Evolutionary conservation across 345 rosid genomes (phyloP).

Genomic region (Schrenkiella parvula): DNA sequence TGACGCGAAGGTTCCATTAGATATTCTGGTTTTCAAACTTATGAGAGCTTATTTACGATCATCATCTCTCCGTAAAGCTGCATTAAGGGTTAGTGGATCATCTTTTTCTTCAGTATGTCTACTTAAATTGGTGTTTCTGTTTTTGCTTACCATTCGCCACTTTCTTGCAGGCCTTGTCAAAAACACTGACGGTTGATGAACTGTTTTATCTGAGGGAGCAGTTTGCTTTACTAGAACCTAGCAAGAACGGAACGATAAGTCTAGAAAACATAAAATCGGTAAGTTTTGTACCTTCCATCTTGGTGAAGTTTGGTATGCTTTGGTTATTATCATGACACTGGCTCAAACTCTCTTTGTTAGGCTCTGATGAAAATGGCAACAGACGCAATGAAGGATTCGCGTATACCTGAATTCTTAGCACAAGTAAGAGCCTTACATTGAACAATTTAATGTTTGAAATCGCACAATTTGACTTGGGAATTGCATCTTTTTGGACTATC

Average conservation of each 20-base stretch:
- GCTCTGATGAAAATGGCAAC: constrained; percentile 83
- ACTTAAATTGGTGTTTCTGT: neutral
- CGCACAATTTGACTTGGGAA: neutral
- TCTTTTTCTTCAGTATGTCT: neutral
- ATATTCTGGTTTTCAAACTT: constrained; percentile 69
- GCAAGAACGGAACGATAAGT: constrained; percentile 67
- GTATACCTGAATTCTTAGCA: constrained; percentile 78
- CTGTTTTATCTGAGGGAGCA: constrained; percentile 81
- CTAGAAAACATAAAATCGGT: constrained; percentile 74
- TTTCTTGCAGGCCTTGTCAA: constrained; percentile 72
- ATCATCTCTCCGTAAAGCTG: constrained; percentile 90
- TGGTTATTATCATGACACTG: constrained; percentile 7
- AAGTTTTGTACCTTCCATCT: neutral
- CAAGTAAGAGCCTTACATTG: constrained; percentile 45
- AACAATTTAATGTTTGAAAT: neutral
- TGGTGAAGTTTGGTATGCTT: neutral
- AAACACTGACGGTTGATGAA: constrained; percentile 81
- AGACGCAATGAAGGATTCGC: constrained; percentile 92
- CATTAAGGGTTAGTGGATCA: constrained; percentile 61
- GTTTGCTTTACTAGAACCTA: constrained; percentile 80
- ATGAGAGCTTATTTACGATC: constrained; percentile 87
- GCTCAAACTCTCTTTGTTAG: constrained; percentile 38
- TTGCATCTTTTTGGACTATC: neutral
- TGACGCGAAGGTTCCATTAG: constrained; percentile 62
- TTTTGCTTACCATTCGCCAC: constrained; percentile 3